A percentile compares a stretch with the other conserved stretches of the same genome.
Evolutionary conservation across 352 stramenopile genomes (phyloP).

Genomic region (Phytophthora quininea): DNA sequence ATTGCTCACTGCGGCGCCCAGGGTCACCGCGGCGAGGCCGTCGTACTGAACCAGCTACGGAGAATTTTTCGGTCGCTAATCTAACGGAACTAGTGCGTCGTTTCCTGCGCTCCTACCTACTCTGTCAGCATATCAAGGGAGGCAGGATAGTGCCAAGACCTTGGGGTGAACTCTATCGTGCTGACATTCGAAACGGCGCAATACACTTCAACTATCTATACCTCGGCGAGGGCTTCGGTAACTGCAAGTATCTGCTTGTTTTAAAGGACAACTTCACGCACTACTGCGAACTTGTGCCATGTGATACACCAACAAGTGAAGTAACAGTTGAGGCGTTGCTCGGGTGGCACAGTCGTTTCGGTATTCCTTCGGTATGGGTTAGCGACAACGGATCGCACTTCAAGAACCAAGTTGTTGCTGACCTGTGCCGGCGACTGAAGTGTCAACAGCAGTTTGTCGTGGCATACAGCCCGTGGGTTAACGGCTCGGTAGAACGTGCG

Average conservation of each 20-base stretch:
- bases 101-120: slow-evolving; percentile 12
- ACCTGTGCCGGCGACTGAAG: slow-evolving; percentile 24
- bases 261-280: slow-evolving; percentile 39
- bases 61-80: slow-evolving; percentile 8
- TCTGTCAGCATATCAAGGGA: slow-evolving; percentile 19
- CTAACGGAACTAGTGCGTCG: slow-evolving; percentile 9
- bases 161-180: slow-evolving; percentile 11
- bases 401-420: slow-evolving; percentile 33
- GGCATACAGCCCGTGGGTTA: slow-evolving; percentile 39
- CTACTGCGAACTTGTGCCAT: slow-evolving; percentile 33
- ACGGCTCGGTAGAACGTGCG: slow-evolving; percentile 33
- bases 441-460: slow-evolving; percentile 33
- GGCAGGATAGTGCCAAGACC: slow-evolving; percentile 11
- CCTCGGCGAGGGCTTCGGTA: slow-evolving; percentile 18
- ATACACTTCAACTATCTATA: slow-evolving; percentile 43
- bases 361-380: slow-evolving; percentile 33
- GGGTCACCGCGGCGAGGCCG: slow-evolving; percentile 4
- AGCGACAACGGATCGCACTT: slow-evolving; percentile 38
- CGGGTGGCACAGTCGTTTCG: slow-evolving; percentile 35
- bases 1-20: slow-evolving; percentile 11
- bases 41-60: slow-evolving; percentile 11
- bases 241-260: slow-evolving; percentile 24
- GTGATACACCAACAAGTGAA: slow-evolving; percentile 20
- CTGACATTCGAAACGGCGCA: slow-evolving; percentile 4
- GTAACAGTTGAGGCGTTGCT: slow-evolving; percentile 30